Percentiles rank a stretch among this genome's conserved stretches.
Evolutionary conservation across 805 yeast species (phyloP).

Genomic region (Metschnikowia santaceciliae): DNA sequence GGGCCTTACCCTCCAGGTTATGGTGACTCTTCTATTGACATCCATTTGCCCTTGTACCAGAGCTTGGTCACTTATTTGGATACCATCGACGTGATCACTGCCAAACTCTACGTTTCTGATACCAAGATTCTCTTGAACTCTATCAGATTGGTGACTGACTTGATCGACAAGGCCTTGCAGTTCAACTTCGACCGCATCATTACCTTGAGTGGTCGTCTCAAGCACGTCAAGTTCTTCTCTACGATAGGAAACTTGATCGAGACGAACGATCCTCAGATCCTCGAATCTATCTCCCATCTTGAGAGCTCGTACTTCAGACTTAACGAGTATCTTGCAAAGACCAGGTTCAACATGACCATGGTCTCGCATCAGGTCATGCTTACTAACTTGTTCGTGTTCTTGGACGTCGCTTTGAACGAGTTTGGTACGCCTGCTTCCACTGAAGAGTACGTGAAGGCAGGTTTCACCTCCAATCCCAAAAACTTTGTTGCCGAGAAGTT

Average conservation of each 20-base stretch:
- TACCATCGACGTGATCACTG: conserved; percentile 40
- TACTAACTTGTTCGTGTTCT: conserved; percentile 34
- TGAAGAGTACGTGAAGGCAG: conserved; percentile 45
- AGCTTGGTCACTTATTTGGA: conserved; percentile 37
- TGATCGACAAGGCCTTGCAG: conserved; percentile 41
- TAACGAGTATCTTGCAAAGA: conserved; percentile 32
- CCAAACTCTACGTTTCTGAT: conserved; percentile 42
- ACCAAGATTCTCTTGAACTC: conserved; percentile 40
- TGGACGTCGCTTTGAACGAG: conserved; percentile 40
- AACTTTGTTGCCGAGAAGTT: conserved; percentile 42
- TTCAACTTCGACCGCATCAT: conserved; percentile 41
- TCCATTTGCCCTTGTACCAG: conserved; percentile 35
- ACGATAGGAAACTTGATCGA: conserved; percentile 40
- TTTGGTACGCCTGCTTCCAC: conserved; percentile 39
- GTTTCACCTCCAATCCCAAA: conserved; percentile 43
- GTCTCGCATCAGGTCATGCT: conserved; percentile 39
- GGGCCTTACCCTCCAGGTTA: conserved; percentile 34
- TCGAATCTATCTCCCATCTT: conserved; percentile 28
- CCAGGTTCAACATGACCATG: conserved; percentile 36
- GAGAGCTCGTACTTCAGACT: conserved; percentile 32
- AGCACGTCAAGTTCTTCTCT: conserved; percentile 44
- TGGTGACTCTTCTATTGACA: conserved; percentile 29
- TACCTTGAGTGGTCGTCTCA: conserved; percentile 43
- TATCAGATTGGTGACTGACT: conserved; percentile 43
- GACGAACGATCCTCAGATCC: conserved; percentile 32